These are phyloP conservation scores for Ormosia semicastrata DNA, from an alignment of 306 rosid species.

Conservation along the genomic window DNA sequence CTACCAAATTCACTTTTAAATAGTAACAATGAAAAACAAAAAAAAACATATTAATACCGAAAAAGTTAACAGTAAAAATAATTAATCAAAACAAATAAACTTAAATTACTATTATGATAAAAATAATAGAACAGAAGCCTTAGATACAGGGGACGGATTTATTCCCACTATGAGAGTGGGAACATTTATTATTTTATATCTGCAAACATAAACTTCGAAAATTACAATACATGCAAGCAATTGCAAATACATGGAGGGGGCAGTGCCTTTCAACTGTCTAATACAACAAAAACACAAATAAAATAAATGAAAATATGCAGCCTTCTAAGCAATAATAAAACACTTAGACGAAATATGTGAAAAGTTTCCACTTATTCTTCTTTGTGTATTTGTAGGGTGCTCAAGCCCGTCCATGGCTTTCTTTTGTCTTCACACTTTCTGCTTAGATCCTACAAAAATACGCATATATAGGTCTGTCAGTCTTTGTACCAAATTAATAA, in stretches of 20 bases:
- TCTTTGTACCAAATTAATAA: not conserved
- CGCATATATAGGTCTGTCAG: not conserved
- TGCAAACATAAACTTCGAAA: conserved; percentile 12
- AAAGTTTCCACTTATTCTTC: not conserved
- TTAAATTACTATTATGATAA: too few relatives aligned
- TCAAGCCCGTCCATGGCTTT: not conserved
- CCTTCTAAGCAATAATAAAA: conserved; percentile 17
- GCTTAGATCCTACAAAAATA: conserved; percentile 17
- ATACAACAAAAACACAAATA: conserved; percentile 5
- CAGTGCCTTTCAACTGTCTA: conserved; percentile 28
- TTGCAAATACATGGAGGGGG: not conserved
- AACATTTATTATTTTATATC: not conserved
- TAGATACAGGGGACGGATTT: too few relatives aligned
- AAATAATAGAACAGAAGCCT: too few relatives aligned
- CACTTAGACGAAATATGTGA: not conserved
- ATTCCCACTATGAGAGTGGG: not conserved
- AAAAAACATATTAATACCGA: too few relatives aligned
- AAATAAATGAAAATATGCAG: not conserved
- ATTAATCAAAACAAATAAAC: too few relatives aligned
- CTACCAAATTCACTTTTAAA: too few relatives aligned
- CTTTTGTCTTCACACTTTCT: conserved; percentile 15
- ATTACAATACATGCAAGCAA: conserved; percentile 28
- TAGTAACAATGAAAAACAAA: too few relatives aligned
- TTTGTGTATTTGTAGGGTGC: not conserved
- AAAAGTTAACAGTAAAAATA: too few relatives aligned